phyloP scores from a whole-genome alignment of 208 protist genomes.

The Porcisia hertigi region DNA sequence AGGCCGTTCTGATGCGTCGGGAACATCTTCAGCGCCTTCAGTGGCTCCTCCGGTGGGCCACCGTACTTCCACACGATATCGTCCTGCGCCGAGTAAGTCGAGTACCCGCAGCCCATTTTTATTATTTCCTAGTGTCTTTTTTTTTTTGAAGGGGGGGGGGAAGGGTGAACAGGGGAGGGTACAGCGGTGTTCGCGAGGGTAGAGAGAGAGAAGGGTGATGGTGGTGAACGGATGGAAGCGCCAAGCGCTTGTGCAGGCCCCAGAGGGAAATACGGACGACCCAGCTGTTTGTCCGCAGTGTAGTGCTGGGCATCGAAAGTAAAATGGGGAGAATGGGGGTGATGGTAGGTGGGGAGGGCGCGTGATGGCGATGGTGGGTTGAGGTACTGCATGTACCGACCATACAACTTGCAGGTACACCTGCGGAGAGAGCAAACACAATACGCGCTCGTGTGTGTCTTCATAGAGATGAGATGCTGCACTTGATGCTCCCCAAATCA shows the following conservation, averaged over 20 bases:
- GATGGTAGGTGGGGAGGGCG: background rate
- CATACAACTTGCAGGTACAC: too few relatives aligned
- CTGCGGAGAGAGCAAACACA: too few relatives aligned
- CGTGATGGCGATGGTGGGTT: background rate
- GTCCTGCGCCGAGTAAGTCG: conserved; percentile 61
- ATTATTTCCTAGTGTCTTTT: conserved; percentile 12
- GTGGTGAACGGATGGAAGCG: background rate
- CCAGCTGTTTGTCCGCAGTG: background rate
- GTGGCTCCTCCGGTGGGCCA: conserved; percentile 44
- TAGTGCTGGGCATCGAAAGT: background rate
- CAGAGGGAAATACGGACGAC: background rate
- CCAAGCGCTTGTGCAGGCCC: background rate
- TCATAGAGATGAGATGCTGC: too few relatives aligned
- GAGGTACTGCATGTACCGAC: background rate
- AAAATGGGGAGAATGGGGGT: background rate
- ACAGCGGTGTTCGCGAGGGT: background rate
- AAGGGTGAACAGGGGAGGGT: background rate
- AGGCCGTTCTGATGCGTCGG: conserved; percentile 68
- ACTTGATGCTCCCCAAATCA: too few relatives aligned
- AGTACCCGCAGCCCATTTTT: conserved; percentile 71
- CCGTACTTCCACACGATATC: conserved; percentile 76
- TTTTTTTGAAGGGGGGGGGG: background rate
- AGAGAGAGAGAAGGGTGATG: too few relatives aligned
- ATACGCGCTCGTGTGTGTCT: too few relatives aligned
- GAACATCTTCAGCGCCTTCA: conserved; percentile 73